A percentile compares a stretch with the other conserved stretches of the same genome.
Evolutionary conservation across 2,329 filamentous ascomycete species (phyloP).

Genomic region (Diaporthe nobilis): DNA sequence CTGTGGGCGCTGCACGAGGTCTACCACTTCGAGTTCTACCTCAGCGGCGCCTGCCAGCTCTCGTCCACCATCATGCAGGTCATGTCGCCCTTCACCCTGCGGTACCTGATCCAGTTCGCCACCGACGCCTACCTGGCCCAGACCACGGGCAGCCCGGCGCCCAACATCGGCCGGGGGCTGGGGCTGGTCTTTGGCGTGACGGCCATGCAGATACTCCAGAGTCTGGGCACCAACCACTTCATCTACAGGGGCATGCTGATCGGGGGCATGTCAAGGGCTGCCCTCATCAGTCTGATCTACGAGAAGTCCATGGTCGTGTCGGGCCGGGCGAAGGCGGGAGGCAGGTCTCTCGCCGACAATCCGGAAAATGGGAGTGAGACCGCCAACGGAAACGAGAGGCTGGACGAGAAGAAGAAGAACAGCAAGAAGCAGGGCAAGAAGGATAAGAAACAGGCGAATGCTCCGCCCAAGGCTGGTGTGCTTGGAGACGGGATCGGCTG

Average conservation of each 20-base stretch:
- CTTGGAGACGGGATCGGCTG: conserved; percentile 83
- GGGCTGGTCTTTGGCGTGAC: conserved; percentile 89
- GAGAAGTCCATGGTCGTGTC: conserved; percentile 94
- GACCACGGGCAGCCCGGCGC: conserved; percentile 64
- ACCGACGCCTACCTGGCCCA: conserved; percentile 81
- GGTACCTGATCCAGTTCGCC: conserved; percentile 89
- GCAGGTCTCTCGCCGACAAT: conserved; percentile 53
- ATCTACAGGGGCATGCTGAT: conserved; percentile 94
- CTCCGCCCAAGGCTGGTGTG: conserved; percentile 62
- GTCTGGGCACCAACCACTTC: conserved; percentile 88
- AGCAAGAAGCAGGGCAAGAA: conserved; percentile 47
- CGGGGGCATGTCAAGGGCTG: conserved; percentile 85
- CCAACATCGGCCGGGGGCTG: conserved; percentile 81
- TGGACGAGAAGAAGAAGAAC: conserved; percentile 60
- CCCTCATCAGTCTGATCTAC: conserved; percentile 89
- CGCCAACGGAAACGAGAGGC: conserved; percentile 52
- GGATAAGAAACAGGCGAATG: conserved; percentile 43
- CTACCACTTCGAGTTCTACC: conserved; percentile 85
- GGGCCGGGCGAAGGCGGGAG: conserved; percentile 88
- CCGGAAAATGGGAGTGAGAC: conserved; percentile 61
- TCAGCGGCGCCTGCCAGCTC: conserved; percentile 85
- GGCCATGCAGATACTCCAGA: conserved; percentile 86
- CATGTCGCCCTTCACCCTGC: conserved; percentile 85
- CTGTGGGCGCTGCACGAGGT: conserved; percentile 88
- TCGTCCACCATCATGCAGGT: conserved; percentile 82